These are phyloP conservation scores for Schoenoplectus triqueter DNA, from an alignment of 202 grass and related monocot species.

Conservation along the genomic window DNA sequence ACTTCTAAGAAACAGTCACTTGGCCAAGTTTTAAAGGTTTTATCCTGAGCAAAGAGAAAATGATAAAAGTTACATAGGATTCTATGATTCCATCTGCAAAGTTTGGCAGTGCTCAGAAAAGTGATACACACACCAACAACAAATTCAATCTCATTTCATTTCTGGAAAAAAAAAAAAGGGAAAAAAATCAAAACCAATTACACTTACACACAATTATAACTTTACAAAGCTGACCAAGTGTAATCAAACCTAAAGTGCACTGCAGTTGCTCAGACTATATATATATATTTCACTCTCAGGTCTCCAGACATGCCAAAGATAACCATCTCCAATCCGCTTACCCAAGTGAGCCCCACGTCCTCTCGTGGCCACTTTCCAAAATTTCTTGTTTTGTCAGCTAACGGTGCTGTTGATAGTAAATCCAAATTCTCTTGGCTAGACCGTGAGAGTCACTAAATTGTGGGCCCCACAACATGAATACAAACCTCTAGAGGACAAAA, in stretches of 20 bases:
- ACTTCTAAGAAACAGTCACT: conserved; percentile 37
- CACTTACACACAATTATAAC: conserved; percentile 33
- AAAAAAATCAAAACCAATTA: conserved; percentile 42
- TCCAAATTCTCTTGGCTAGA: conserved; percentile 30
- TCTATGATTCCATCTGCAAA: conserved; percentile 42
- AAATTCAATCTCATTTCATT: conserved; percentile 69
- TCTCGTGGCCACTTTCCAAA: conserved; percentile 28
- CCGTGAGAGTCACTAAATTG: conserved; percentile 25
- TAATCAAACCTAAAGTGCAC: conserved; percentile 44
- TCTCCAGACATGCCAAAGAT: conserved; percentile 25
- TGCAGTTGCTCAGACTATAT: conserved; percentile 20
- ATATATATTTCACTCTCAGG: not conserved
- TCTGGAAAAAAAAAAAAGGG: conserved; percentile 48
- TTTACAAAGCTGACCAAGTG: conserved; percentile 37
- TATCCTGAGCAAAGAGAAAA: conserved; percentile 30
- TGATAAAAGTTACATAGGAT: conserved; percentile 32
- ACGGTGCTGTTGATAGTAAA: conserved; percentile 30
- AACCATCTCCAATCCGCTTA: conserved; percentile 28
- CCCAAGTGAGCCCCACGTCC: conserved; percentile 9
- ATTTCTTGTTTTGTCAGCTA: conserved; percentile 24
- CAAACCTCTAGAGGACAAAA: conserved; percentile 20
- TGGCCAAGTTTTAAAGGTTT: conserved; percentile 20
- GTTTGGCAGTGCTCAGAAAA: conserved; percentile 41
- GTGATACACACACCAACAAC: conserved; percentile 20
- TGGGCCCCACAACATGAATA: not conserved